Evolutionary conservation across 2,329 filamentous ascomycete species (phyloP), one percentile per base, ranked within the genome.

Genomic region (Verticillium dahliae): DNA sequence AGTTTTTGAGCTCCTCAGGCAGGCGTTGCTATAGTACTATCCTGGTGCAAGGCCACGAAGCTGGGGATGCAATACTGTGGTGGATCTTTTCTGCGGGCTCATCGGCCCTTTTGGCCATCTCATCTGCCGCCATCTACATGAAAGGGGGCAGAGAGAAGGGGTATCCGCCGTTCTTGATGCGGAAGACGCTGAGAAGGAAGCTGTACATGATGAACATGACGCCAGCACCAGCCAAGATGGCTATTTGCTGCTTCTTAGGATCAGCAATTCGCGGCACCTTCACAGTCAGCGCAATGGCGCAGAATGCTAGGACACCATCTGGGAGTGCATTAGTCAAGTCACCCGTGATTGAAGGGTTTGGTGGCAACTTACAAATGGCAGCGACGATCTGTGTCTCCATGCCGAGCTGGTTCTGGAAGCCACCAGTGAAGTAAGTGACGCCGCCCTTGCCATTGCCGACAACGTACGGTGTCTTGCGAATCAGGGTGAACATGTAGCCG

Each of bases 401-500:
- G 14, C 95, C 95, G 70, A 89, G 92, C 73, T 99, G 95, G 73
- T 87, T 97, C 75, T 94, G 92, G 77, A 99, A 99, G 1, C 95
- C 94, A 45, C 84, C 83, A 4, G 94, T 91, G 75, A 99, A 95
- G 75, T 98, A 98, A 71, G 78, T 90, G 65, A 99, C 85, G 5
- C 92, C 92, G 18, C 95, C 95, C 60, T 85, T 87, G 41, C 92
- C 91, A 72, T 98, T 88, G 52, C 90, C 90, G 52, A 87, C 83
- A 37, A 98, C 92, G 69, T 99, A 99, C 2, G 95, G 95, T 2
- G 96, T 91, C 74, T 95, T 94, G 69, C 96, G 87, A 72, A 99
- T 99, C 72, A 97, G 93, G 76, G 98, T 99, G 84, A 96, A 99
- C 96, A 99, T 99, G 77, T 98, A 93, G 45, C 95, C 96, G 69